Evolutionary conservation across 306 rosid species (phyloP), one percentile per base, ranked within the genome.

Genomic region (Hylodesmum podocarpum): DNA sequence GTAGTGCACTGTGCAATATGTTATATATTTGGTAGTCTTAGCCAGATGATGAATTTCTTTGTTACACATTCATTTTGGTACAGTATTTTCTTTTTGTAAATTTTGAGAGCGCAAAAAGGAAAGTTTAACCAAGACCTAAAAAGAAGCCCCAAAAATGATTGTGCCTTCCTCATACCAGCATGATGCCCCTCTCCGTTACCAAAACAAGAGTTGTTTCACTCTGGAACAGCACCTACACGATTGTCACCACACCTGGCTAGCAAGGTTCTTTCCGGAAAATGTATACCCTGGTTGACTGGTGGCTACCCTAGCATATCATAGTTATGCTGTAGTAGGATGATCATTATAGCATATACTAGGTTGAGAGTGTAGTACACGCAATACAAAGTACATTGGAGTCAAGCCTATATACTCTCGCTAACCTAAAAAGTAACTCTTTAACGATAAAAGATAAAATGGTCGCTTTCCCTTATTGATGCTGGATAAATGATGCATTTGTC

Each of bases 21-120:
- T 28, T 50, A 55, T 71, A 57, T 66, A 49, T 78, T 53, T 66
- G 67, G 24, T 2, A 37, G 49, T 67, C 47, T 62, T 13, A 40
- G 24, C 61, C 36, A 21, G 39, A 25, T 21, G 13, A 22, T 66
- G 41, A 36, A 29, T 24, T 31, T 43, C 46, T 53, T 40, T 77
- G 66, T 18, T 29, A 55, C 40, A 43, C 21, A 27, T 69, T 21
- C 39, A 21, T 67, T 49, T 29, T 27, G 25, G n/a, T 41, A 2
- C 14, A 16, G 31, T 77, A 31, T 68, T 78, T 73, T 46, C 61
- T 29, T 43, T 39, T 31, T 33, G 18, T 65, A 29, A 75, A 61
- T 62, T 15, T 62, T n/a, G 41, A 62, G 68, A n/a, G 27, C 68
- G n/a, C 15, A 34, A 4, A 65, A 7, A n/a, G n/a, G n/a, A n/a